Evolutionary conservation across 805 yeast genomes (phyloP).

Genomic region (Cyberlindnera petersonii): DNA sequence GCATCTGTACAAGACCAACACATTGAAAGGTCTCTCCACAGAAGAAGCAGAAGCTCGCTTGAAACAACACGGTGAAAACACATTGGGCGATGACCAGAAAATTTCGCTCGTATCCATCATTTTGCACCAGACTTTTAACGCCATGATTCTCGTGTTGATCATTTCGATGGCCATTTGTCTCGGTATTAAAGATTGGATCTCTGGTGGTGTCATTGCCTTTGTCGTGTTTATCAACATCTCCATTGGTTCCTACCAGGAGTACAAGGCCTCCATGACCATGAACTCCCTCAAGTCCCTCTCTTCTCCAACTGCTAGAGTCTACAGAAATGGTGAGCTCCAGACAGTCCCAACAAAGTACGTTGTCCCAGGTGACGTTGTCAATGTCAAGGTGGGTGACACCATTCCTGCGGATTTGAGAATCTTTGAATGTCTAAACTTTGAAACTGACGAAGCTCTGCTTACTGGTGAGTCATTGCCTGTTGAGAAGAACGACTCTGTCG

Average conservation of each 20-base stretch:
- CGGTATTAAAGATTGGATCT: constrained; percentile 73
- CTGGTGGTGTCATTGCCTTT: constrained; percentile 75
- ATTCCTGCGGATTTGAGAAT: constrained; percentile 71
- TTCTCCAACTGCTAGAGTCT: constrained; percentile 67
- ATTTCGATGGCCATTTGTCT: constrained; percentile 68
- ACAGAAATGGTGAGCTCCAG: constrained; percentile 53
- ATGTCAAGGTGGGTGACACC: constrained; percentile 66
- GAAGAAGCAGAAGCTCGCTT: constrained; percentile 31
- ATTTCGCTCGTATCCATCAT: constrained; percentile 53
- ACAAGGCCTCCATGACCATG: constrained; percentile 76
- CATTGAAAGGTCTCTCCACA: constrained; percentile 44
- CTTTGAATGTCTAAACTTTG: constrained; percentile 56
- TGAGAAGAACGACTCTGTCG: constrained; percentile 44
- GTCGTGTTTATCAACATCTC: constrained; percentile 60
- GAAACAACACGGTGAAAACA: constrained; percentile 50
- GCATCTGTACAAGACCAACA: constrained; percentile 37
- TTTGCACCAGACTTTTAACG: constrained; percentile 67
- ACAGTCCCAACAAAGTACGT: constrained; percentile 59
- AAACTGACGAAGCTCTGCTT: constrained; percentile 63
- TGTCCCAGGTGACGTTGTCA: constrained; percentile 71
- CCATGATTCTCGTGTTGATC: constrained; percentile 71
- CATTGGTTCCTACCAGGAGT: constrained; percentile 69
- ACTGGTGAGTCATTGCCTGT: constrained; percentile 68
- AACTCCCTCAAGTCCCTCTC: constrained; percentile 62
- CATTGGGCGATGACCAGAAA: constrained; percentile 54